phyloP scores from a whole-genome alignment of 106 monocot species.

The Dioscorea alata region DNA sequence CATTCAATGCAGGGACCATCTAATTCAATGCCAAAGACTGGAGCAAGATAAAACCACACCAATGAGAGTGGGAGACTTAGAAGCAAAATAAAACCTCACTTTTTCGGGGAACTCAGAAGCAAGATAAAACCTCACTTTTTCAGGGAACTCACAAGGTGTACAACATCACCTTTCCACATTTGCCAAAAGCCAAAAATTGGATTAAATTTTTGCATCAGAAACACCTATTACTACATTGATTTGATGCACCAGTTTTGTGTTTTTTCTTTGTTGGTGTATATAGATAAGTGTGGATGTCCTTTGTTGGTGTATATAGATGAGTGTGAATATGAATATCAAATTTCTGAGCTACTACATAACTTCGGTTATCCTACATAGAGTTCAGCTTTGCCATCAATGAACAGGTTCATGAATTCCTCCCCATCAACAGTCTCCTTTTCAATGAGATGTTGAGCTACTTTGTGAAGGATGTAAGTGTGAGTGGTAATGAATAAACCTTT shows the following conservation, averaged over 20 bases:
- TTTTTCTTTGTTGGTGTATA: no score
- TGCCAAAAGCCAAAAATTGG: no score
- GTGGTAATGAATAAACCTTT: constrained; percentile 64
- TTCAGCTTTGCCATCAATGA: constrained; percentile 98
- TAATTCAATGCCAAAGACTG: constrained; percentile 75
- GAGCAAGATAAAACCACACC: constrained; percentile 40
- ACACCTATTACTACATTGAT: no score
- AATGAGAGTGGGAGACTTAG: no score
- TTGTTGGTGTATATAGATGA: no score
- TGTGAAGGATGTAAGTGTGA: constrained; percentile 92
- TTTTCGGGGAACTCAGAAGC: no score
- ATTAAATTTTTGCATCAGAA: no score
- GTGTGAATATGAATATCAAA: constrained; percentile 11
- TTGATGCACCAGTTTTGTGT: no score
- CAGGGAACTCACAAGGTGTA: constrained; percentile 20
- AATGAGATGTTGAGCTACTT: constrained; percentile 86
- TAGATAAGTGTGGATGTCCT: no score
- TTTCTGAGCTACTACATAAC: not conserved
- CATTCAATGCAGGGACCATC: constrained; percentile 60
- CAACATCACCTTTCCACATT: no score
- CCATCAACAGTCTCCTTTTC: constrained; percentile 95
- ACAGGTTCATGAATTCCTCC: constrained; percentile 99
- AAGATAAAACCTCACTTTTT: constrained; percentile 1
- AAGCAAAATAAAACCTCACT: no score
- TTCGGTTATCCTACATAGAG: constrained; percentile 47